A percentile compares a stretch with the other conserved stretches of the same genome.
phyloP scores from a whole-genome alignment of 768 basidiomycete genomes.

The Tricholoma bakamatsutake region DNA sequence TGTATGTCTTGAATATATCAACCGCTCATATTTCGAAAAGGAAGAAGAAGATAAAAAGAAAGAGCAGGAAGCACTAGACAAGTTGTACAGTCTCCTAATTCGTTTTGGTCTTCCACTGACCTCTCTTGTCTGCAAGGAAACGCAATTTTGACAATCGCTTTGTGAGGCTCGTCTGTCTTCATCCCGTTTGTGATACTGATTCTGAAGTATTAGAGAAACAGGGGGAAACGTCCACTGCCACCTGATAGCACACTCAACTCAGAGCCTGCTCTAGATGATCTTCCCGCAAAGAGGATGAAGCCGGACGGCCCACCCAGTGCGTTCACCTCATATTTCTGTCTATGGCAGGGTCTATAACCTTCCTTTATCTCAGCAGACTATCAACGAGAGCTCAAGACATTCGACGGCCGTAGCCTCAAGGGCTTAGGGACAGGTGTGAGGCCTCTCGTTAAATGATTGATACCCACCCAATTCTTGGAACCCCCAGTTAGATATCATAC shows the following conservation, averaged over 20 bases:
- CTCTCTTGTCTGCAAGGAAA: constrained; percentile 36
- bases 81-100: constrained; percentile 26
- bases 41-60: constrained; percentile 57
- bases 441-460: constrained; percentile 35
- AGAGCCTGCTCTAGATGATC: constrained; percentile 25
- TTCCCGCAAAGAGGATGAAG: constrained; percentile 35
- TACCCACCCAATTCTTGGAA: constrained; percentile 2
- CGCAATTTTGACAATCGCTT: constrained; percentile 49
- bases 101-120: constrained; percentile 2
- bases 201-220: constrained; percentile 34
- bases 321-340: constrained; percentile 5
- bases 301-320: constrained; percentile 26
- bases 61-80: constrained; percentile 43
- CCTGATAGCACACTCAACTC: constrained; percentile 27
- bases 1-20: not conserved
- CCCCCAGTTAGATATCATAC: not conserved
- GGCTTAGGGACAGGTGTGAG: constrained; percentile 37
- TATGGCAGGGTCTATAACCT: not conserved
- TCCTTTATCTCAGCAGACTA: constrained; percentile 27
- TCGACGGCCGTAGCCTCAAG: constrained; percentile 33
- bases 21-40: constrained; percentile 21
- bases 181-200: not conserved
- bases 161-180: constrained; percentile 8
- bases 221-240: constrained; percentile 51
- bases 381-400: constrained; percentile 35